Base-by-base conservation (phyloP, 75 land plant genomes). In the Selaginella tamariscina region DNA sequence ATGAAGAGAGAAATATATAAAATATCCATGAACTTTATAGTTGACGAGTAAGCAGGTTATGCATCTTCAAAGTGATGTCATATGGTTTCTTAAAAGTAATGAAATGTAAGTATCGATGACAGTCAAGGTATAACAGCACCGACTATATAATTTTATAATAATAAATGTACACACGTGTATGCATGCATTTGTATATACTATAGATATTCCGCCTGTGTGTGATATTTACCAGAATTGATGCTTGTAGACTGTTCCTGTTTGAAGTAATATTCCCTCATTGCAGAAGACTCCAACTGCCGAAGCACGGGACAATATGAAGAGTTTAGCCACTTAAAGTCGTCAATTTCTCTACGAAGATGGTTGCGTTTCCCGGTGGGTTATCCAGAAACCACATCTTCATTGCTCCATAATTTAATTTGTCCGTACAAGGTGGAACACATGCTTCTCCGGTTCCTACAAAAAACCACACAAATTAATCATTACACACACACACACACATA, bases 391-490 rank as follows among this genome's bases (percentile, higher is more conserved):
- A 87, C 86, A 84, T 80, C 29, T 66, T 70, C 70, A 87, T 84
- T 39, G 84, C 79, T 32, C 84, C 82, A 30, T 66, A 55, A 66
- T 87, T 87, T 9, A 87, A 64, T 24, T 78, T 71, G 77, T 84
- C 84, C 13, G 90, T 87, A 87, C 83, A 26, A 87, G 66, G 68
- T 87, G 90, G 24, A 87, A 80, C n/a, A 84, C 90, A 66, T 80
- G 69, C 68, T 75, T 80, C 68, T 75, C 81, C 20, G 84, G 77
- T 13, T 82, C 82, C 90, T 84, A 81, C 57, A 76, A 65, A 65
- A 31, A 24, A 29, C 49, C 5, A 39, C 11, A 39, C 49, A 39
- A 5, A 39, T 39, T 5, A 15, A 15, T 39, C 49, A 39, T 39
- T 39, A 39, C 49, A 39, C 5, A 5, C 15, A 5, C 49, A 5